These are phyloP conservation scores for Tuber magnatum DNA, from an alignment of 495 filamentous ascomycete genomes.

Conservation along the genomic window DNA sequence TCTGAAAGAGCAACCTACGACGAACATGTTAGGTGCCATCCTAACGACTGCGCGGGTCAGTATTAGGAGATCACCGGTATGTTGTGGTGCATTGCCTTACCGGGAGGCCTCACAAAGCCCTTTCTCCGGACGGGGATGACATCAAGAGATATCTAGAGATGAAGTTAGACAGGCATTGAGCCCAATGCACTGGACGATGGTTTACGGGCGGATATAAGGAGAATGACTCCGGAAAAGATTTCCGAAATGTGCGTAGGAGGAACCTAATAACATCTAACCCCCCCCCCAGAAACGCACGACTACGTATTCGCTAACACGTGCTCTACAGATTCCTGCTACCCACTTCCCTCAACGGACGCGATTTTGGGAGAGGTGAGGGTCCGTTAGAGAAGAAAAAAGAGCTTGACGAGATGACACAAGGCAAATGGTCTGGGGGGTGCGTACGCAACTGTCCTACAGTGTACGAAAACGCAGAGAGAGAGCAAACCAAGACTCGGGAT, in stretches of 20 bases:
- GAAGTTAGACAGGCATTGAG: not conserved
- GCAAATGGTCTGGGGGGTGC: no score
- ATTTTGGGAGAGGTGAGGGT: no score
- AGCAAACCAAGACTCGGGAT: constrained; percentile 2
- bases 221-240: not conserved
- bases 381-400: no score
- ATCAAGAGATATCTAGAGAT: not conserved
- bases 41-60: no score
- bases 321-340: not conserved
- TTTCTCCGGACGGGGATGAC: not conserved
- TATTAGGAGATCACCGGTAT: not conserved
- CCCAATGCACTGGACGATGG: not conserved
- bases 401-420: no score
- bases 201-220: not conserved
- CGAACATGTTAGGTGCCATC: not conserved
- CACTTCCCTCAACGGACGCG: not conserved
- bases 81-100: not conserved
- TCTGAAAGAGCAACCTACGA: not conserved
- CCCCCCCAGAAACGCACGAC: no score
- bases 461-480: not conserved
- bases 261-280: not conserved
- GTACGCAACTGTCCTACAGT: no score
- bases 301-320: not conserved
- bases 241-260: not conserved
- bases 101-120: not conserved